phyloP scores from a whole-genome alignment of 805 yeast genomes.

The Lipomyces kockii region DNA sequence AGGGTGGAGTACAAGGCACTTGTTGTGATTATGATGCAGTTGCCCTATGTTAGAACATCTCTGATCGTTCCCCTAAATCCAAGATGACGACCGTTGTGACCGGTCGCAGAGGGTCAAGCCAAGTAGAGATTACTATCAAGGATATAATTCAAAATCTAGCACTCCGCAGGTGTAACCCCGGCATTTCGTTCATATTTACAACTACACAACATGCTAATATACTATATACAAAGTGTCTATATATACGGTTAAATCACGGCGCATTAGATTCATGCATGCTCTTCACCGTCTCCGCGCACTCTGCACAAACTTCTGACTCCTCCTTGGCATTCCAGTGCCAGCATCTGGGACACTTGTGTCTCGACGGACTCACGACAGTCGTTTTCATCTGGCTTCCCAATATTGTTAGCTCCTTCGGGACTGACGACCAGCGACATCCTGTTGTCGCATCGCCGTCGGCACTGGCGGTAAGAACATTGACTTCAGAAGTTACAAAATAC shows the following conservation, averaged over 20 bases:
- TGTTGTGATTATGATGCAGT: no score
- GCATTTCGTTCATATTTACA: no score
- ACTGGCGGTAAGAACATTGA: slow-evolving; percentile 43
- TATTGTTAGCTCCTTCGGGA: slow-evolving; percentile 42
- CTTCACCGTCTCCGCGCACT: slow-evolving; percentile 55
- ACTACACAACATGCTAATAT: not conserved
- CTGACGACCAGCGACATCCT: not conserved
- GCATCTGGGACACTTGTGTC: slow-evolving; percentile 86
- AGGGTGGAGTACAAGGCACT: no score
- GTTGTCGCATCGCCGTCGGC: not conserved
- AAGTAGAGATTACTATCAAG: no score
- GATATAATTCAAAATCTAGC: no score
- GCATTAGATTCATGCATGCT: not conserved
- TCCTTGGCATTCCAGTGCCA: slow-evolving; percentile 73
- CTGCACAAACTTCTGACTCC: slow-evolving; percentile 62
- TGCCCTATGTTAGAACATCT: no score
- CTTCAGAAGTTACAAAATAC: slow-evolving; percentile 67
- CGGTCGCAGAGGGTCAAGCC: no score
- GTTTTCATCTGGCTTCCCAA: slow-evolving; percentile 45
- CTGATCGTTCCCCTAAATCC: no score
- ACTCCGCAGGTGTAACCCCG: no score
- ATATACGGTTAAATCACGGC: not conserved
- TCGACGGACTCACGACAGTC: slow-evolving; percentile 52
- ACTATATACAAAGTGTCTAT: not conserved
- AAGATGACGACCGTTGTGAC: no score